Base-by-base conservation (phyloP, 805 yeast species). In the Wickerhamiella cacticola region DNA sequence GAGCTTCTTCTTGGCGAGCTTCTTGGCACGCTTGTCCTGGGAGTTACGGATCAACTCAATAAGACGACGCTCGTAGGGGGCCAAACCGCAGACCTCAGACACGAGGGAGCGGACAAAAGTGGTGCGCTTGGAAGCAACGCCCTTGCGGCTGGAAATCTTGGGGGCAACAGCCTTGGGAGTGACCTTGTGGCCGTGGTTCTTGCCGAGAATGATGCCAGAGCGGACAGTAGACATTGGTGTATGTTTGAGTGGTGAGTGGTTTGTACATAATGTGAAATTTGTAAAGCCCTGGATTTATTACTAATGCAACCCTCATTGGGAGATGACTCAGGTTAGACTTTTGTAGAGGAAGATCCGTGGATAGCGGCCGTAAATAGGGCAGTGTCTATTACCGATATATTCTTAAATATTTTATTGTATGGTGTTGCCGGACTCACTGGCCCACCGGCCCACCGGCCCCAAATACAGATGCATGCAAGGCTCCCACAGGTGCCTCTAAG, bases 11-110 rank as follows among this genome's bases (percentile, higher is more conserved):
- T 92, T 92, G 62, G 97, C 96, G 70, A 92, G 87, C 87, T 92
- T 92, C 86, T 92, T 85, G 63, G 99, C 98, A 80, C 97, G 92
- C 94, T 92, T 92, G 78, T 92, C 99, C 81, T 96, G 95, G 71
- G 96, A 88, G 79, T 94, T 92, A 82, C 98, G 92, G 82, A 92
- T 80, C 76, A 92, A 80, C 78, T 92, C 99, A 68, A 94, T 83
- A 71, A 92, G 81, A 78, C 99, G 88, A 80, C 96, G 88, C 79
- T 92, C 99, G 75, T 92, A 92, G 75, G 99, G 98, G 61, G 99
- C 96, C 69, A 92, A 80, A 72, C 98, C 98, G 63, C 95, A 76
- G 65, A 92, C 96, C 78, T 92, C 99, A 71, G 81, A 80, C 72
- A 92, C 94, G 58, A 92, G 75, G 67, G 81, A 78, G 74, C 98